Conservation (phyloP, 495 filamentous ascomycete species). For the Aspergillus conjunctus region DNA sequence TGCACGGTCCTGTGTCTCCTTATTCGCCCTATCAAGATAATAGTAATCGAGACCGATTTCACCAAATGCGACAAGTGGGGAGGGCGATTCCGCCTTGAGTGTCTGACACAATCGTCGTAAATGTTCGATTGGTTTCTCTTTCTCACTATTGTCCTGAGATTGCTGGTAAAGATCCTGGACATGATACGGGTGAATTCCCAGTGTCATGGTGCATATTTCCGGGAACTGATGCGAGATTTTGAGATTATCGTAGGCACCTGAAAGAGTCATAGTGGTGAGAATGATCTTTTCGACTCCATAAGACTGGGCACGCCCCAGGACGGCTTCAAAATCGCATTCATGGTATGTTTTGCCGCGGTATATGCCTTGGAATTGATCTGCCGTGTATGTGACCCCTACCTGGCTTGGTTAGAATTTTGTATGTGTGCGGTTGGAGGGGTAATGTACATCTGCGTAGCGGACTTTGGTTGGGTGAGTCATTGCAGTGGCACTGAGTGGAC, state of each 20-base stretch:
- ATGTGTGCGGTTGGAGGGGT: too few species aligned
- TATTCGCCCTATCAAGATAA: conserved; percentile 33
- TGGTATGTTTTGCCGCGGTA: conserved; percentile 39
- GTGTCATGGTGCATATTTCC: conserved; percentile 33
- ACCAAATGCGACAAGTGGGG: conserved; percentile 33
- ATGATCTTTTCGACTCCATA: conserved; percentile 31
- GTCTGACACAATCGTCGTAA: conserved; percentile 18
- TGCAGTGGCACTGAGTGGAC: too few species aligned
- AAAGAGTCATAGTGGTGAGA: conserved; percentile 33
- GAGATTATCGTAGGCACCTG: conserved; percentile 26
- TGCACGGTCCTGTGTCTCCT: conserved; percentile 32
- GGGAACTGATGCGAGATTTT: conserved; percentile 24
- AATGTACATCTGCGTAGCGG: too few species aligned
- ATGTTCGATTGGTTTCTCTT: conserved; percentile 14
- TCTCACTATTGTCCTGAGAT: neutral
- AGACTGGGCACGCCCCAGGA: conserved; percentile 29
- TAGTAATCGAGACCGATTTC: conserved; percentile 39
- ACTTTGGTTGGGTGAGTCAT: too few species aligned
- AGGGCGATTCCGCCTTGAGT: conserved; percentile 19
- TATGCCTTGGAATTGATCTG: conserved; percentile 38
- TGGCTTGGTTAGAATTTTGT: neutral
- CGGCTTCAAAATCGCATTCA: conserved; percentile 28
- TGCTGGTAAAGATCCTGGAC: conserved; percentile 28
- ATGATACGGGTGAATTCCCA: conserved; percentile 38
- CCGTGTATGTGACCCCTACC: conserved; percentile 37